Base-by-base conservation (phyloP, 1,139 yeast species). In the Diutina pseudorugosa region DNA sequence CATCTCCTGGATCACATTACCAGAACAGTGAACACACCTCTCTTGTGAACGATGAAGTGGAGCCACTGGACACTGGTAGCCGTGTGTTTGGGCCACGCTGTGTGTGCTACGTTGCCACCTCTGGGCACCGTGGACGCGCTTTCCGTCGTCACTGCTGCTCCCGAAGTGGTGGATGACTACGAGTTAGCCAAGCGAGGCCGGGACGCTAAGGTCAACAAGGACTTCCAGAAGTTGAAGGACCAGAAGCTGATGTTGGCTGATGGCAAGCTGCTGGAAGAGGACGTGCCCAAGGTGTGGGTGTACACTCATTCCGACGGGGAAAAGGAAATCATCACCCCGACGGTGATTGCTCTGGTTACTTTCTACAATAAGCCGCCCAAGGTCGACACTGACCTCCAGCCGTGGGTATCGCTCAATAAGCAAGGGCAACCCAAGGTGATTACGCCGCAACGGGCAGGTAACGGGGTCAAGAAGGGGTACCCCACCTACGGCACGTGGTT, bases 351-450 rank as follows among this genome's bases (percentile, higher is more conserved):
- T 33, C 93, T 93, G 21, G 87, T 89, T 52, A 86, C 95, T 0
- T 83, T 89, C 62, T 77, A 82, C 54, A 88, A 84, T 12, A 79
- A 82, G 60, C 95, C 95, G 1, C 79, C 87, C 0, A 66, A 67
- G 8, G 79, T 84, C 9, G 79, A 87, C 20, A 72, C 83, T 57
- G 87, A 87, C 14, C 74, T 86, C 55, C 80, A 82, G 57, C 86
- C 85, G n/a, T 89, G 96, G 96, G 72, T 89, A 51, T 77, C 88
- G 2, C 72, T 89, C 60, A 76, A 88, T 54, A 82, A 83, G 57
- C 80, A 83, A 55, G 96, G 96, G 8, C 65, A 76, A n/a, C 94
- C 96, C 53, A 82, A 83, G 64, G 87, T 95, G 0, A 79, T 88
- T 52, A 72, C 68, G 51, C 96, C 96, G 1, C 75, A 85, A 59